These are phyloP conservation scores for Tricholoma furcatifolium DNA, from an alignment of 768 basidiomycete genomes.

Conservation along the genomic window DNA sequence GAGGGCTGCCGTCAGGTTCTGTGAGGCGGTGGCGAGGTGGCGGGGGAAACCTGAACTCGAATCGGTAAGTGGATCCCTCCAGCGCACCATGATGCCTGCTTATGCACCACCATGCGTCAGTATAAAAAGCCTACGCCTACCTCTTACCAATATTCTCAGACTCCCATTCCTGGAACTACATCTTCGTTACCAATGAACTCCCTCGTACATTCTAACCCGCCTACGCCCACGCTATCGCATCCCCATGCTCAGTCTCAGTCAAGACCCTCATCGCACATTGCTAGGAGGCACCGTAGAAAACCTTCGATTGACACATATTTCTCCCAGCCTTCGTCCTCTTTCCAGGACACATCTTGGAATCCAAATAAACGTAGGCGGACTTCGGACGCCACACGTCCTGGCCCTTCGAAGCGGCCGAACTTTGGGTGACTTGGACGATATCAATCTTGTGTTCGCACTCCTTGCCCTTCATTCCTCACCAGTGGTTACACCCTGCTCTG, in stretches of 20 bases:
- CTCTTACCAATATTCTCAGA: constrained; percentile 22
- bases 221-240: constrained; percentile 47
- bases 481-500: neutral
- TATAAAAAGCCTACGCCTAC: constrained; percentile 51
- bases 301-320: constrained; percentile 52
- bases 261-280: constrained; percentile 5
- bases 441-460: neutral
- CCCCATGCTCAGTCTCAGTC: constrained; percentile 13
- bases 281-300: constrained; percentile 22
- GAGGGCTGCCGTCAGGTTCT: constrained; percentile 73
- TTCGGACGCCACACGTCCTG: constrained; percentile 17
- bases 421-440: constrained; percentile 10
- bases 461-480: neutral
- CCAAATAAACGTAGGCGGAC: constrained; percentile 24
- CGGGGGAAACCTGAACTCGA: constrained; percentile 83
- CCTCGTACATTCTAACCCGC: constrained; percentile 68
- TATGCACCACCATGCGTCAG: constrained; percentile 34
- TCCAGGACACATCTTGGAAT: constrained; percentile 19
- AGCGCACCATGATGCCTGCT: constrained; percentile 22
- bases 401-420: constrained; percentile 19
- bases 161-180: constrained; percentile 26
- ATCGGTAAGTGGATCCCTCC: constrained; percentile 44
- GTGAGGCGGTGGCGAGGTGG: constrained; percentile 81
- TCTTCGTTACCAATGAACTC: constrained; percentile 59
- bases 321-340: constrained; percentile 24